Conservation (phyloP, 345 rosid genomes). For the Iberis pinnata region DNA sequence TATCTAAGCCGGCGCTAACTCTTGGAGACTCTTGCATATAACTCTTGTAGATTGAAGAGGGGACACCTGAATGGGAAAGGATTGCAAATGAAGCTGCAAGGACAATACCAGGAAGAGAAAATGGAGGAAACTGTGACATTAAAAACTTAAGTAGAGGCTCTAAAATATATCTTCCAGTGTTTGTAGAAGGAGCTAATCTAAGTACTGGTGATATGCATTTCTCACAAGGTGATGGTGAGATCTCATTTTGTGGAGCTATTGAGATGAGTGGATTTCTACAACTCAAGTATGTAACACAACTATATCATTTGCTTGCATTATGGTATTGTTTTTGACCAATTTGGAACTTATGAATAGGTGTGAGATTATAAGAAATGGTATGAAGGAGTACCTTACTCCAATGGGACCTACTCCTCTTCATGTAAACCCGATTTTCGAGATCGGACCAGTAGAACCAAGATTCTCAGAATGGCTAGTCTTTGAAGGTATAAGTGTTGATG, state of each 20-base stretch:
- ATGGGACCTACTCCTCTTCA: slow-evolving; percentile 91
- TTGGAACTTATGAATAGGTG: slow-evolving; percentile 21
- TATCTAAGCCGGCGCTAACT: no score
- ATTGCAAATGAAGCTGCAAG: slow-evolving; percentile 70
- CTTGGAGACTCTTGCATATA: neutral
- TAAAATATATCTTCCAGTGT: slow-evolving; percentile 77
- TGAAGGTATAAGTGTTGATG: slow-evolving; percentile 88
- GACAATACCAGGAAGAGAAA: slow-evolving; percentile 88
- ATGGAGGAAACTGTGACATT: slow-evolving; percentile 94
- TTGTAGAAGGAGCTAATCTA: slow-evolving; percentile 81
- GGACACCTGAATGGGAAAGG: slow-evolving; percentile 72
- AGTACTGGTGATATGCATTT: slow-evolving; percentile 96
- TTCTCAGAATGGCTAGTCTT: slow-evolving; percentile 95
- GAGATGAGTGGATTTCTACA: slow-evolving; percentile 91
- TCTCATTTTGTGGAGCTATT: slow-evolving; percentile 89
- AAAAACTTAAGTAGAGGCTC: slow-evolving; percentile 87
- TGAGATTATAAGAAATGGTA: slow-evolving; percentile 71
- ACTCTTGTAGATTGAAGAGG: slow-evolving; percentile 45
- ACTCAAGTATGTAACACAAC: slow-evolving; percentile 40
- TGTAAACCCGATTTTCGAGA: slow-evolving; percentile 87
- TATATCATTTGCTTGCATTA: no score
- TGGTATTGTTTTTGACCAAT: no score
- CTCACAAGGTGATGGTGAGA: slow-evolving; percentile 95
- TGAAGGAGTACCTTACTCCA: slow-evolving; percentile 91
- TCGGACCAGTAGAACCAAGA: slow-evolving; percentile 88